phyloP scores from a whole-genome alignment of 208 protist species.

The Tritrichomonas musculus region DNA sequence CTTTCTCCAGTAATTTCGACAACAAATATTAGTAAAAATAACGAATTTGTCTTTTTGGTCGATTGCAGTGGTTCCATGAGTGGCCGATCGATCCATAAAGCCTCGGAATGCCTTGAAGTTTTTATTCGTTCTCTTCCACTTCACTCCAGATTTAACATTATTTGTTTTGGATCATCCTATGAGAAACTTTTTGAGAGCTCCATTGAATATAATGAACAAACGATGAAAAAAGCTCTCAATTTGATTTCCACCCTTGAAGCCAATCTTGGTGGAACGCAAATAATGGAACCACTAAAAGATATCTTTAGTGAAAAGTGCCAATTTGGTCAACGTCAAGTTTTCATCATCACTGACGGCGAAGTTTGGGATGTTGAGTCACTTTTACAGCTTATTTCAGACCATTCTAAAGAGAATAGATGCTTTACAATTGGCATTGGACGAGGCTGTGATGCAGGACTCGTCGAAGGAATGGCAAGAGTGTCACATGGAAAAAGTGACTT shows the following conservation, averaged over 20 bases:
- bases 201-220: no score
- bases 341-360: neutral
- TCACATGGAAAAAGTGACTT: no score
- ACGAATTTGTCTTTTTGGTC: neutral
- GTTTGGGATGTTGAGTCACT: neutral
- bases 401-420: neutral
- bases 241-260: neutral
- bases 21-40: no score
- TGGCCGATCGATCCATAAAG: neutral
- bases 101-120: neutral
- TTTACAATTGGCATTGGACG: no score
- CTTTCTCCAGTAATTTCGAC: no score
- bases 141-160: neutral
- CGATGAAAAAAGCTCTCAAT: no score
- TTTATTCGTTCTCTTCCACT: neutral
- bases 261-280: neutral
- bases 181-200: neutral
- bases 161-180: neutral
- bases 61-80: neutral
- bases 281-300: neutral
- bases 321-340: neutral
- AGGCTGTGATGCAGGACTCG: no score
- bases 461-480: neutral
- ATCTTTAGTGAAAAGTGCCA: neutral
- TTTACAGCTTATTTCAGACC: no score